These are phyloP conservation scores for Sporothrix phasma DNA, from an alignment of 2,329 filamentous ascomycete genomes.

Conservation along the genomic window DNA sequence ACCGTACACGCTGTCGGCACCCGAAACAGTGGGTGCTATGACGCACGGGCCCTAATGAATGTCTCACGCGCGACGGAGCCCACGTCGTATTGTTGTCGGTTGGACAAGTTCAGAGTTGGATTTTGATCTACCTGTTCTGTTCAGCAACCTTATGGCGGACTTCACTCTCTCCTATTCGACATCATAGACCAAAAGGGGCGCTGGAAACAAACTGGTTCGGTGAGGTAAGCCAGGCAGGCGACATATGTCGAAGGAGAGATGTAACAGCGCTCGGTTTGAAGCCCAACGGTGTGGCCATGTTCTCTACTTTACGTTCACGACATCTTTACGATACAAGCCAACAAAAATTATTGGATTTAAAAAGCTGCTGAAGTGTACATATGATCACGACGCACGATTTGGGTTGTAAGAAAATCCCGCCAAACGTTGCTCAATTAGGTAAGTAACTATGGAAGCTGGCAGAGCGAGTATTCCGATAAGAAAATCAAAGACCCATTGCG, in stretches of 20 bases:
- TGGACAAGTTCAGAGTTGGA: too few species aligned
- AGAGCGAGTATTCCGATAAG: conserved; percentile 15
- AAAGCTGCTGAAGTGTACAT: background rate
- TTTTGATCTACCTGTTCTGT: too few species aligned
- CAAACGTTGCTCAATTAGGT: conserved; percentile 20
- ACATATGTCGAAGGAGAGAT: background rate
- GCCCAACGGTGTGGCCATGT: background rate
- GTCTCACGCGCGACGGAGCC: too few species aligned
- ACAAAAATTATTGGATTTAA: too few species aligned
- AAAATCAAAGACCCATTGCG: background rate
- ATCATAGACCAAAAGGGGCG: background rate
- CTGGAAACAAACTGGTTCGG: background rate
- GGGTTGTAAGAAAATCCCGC: background rate
- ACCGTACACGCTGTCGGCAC: background rate
- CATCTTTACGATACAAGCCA: background rate
- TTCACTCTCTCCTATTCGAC: background rate
- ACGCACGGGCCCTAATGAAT: background rate
- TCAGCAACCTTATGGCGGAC: too few species aligned
- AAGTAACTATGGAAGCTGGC: conserved; percentile 21
- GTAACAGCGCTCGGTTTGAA: background rate
- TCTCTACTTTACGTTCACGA: background rate
- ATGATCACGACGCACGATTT: background rate
- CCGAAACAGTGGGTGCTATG: background rate
- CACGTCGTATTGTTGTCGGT: too few species aligned
- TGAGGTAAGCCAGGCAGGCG: background rate